Conservation (phyloP, 108 stramenopile genomes). For the Bacterosira constricta region DNA sequence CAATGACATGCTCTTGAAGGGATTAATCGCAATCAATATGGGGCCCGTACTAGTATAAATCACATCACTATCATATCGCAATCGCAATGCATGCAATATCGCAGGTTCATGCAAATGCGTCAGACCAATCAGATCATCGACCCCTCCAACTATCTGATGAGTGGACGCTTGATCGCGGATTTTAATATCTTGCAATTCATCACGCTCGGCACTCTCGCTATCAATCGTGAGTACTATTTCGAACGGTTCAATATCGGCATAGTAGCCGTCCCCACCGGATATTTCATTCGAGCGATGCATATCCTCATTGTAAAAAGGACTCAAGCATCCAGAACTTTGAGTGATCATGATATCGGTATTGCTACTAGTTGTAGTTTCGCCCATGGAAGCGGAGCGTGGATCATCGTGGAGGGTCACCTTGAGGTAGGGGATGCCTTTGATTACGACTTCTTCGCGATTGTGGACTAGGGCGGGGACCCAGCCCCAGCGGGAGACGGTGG, state of each 20-base stretch:
- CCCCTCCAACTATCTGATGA: constrained; percentile 36
- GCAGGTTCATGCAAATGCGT: constrained; percentile 52
- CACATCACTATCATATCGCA: constrained; percentile 50
- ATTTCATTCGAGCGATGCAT: constrained; percentile 7
- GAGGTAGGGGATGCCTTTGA: constrained; percentile 27
- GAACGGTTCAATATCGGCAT: constrained; percentile 63
- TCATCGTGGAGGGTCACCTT: constrained; percentile 52
- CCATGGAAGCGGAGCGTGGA: constrained; percentile 40
- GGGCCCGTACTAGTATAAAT: constrained; percentile 73
- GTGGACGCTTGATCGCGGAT: constrained; percentile 65
- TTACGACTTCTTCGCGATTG: constrained; percentile 60
- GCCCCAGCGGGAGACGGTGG: constrained; percentile 82
- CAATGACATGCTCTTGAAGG: constrained; percentile 57
- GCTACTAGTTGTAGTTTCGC: background rate
- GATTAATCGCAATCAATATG: constrained; percentile 74
- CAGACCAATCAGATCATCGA: constrained; percentile 47
- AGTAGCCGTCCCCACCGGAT: constrained; percentile 38
- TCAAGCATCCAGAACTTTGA: background rate
- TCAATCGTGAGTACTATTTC: constrained; percentile 67
- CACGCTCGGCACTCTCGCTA: constrained; percentile 72
- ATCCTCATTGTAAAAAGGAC: constrained; percentile 19
- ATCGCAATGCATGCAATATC: constrained; percentile 44
- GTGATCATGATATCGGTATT: background rate
- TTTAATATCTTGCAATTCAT: constrained; percentile 83
- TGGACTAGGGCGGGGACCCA: constrained; percentile 88